A percentile compares a stretch with the other conserved stretches of the same genome.
Conservation (phyloP, 768 basidiomycete species). For the Sistotremastrum niveocremeum region DNA sequence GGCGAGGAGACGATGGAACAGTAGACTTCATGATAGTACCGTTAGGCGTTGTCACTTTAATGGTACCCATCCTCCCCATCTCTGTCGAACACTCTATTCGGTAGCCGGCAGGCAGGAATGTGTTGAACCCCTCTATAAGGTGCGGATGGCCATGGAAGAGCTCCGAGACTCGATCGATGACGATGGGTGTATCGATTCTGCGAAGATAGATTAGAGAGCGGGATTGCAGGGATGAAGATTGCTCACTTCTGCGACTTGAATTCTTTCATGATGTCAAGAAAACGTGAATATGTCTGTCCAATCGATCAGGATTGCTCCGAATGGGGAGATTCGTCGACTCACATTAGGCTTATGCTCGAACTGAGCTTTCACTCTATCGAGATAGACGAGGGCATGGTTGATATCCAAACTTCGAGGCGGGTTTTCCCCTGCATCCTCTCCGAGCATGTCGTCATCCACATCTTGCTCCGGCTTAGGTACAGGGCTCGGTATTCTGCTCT, state of each 20-base stretch:
- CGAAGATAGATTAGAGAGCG: no score
- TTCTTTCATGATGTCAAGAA: slow-evolving; percentile 97
- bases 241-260: slow-evolving; percentile 90
- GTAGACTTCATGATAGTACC: no score
- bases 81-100: slow-evolving; percentile 9
- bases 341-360: slow-evolving; percentile 88
- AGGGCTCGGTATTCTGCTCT: no score
- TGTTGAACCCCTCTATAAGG: slow-evolving; percentile 37
- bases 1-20: no score
- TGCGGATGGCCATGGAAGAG: slow-evolving; percentile 31
- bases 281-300: slow-evolving; percentile 53
- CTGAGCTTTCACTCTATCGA: slow-evolving; percentile 88
- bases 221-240: no score
- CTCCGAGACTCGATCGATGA: slow-evolving; percentile 34
- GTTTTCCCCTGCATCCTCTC: no score
- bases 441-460: no score
- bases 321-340: no score
- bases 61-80: no score
- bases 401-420: slow-evolving; percentile 43
- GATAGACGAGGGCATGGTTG: slow-evolving; percentile 84
- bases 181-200: slow-evolving; percentile 35
- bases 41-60: no score
- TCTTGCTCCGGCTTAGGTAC: no score
- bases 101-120: slow-evolving; percentile 35
- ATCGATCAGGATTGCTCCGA: no score